Evolutionary conservation across 192 early-diverging fungal species (phyloP).

Genomic region (Thoreauomyces humboldtii): DNA sequence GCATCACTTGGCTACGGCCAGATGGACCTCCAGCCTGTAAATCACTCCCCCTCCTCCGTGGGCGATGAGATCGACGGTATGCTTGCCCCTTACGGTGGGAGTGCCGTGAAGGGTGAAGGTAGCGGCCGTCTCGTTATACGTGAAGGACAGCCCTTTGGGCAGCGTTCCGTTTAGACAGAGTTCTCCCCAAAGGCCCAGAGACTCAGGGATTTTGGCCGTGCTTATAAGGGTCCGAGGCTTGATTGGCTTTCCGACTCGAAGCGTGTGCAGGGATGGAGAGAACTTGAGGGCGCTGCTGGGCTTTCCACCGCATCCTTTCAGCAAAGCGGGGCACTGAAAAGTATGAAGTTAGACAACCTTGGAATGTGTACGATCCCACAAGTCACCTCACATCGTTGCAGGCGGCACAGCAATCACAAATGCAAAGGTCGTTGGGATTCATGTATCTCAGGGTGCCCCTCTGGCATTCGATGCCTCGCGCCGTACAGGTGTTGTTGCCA

Average conservation of each 20-base stretch:
- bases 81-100: constrained; percentile 3
- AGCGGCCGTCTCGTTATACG: neutral
- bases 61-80: neutral
- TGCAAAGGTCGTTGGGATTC: neutral
- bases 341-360: too few species aligned
- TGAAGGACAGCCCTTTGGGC: neutral
- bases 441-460: neutral
- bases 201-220: neutral
- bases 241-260: neutral
- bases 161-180: neutral
- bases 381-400: neutral
- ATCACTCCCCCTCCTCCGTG: neutral
- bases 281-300: neutral
- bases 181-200: constrained; percentile 6
- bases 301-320: neutral
- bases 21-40: neutral
- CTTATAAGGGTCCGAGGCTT: neutral
- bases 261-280: neutral
- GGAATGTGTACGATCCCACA: too few species aligned
- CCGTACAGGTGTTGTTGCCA: neutral
- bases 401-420: neutral
- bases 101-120: constrained; percentile 6
- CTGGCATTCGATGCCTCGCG: constrained; percentile 1
- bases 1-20: too few species aligned
- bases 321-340: neutral